Conservation (phyloP, 2,329 filamentous ascomycete genomes). For the Orbilia quercus region DNA sequence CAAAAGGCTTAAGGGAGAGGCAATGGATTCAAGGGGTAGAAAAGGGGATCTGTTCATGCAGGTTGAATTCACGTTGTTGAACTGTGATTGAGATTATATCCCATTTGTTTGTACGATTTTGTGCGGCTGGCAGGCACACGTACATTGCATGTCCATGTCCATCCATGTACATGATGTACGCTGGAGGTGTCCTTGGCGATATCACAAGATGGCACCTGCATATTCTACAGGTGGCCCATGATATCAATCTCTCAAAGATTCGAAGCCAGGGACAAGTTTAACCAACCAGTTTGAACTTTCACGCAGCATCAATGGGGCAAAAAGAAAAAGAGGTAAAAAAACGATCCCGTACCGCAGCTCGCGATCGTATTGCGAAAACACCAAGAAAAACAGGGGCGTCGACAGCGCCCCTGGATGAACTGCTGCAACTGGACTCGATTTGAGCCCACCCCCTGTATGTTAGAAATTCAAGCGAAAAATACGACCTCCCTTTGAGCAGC, state of each 20-base stretch:
- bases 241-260: slow-evolving; percentile 26
- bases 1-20: too few relatives aligned
- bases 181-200: too few relatives aligned
- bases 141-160: too few relatives aligned
- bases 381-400: not conserved
- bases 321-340: too few relatives aligned
- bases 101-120: slow-evolving; percentile 1
- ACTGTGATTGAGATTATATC: not conserved
- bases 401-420: not conserved
- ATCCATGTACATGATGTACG: too few relatives aligned
- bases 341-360: not conserved
- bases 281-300: not conserved
- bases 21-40: too few relatives aligned
- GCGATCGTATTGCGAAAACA: slow-evolving; percentile 1
- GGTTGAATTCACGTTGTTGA: slow-evolving; percentile 22
- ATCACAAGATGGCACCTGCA: not conserved
- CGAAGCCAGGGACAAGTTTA: slow-evolving; percentile 21
- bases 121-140: slow-evolving; percentile 10
- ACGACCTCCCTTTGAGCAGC: not conserved
- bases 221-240: slow-evolving; percentile 2
- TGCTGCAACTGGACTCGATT: slow-evolving; percentile 15
- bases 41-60: slow-evolving; percentile 21
- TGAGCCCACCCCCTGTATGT: slow-evolving; percentile 16
- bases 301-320: too few relatives aligned
- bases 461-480: slow-evolving; percentile 22